Evolutionary conservation across 1,284 basidiomycete species (phyloP), one percentile per base, ranked within the genome.

Genomic region (Microbotryum violaceum): DNA sequence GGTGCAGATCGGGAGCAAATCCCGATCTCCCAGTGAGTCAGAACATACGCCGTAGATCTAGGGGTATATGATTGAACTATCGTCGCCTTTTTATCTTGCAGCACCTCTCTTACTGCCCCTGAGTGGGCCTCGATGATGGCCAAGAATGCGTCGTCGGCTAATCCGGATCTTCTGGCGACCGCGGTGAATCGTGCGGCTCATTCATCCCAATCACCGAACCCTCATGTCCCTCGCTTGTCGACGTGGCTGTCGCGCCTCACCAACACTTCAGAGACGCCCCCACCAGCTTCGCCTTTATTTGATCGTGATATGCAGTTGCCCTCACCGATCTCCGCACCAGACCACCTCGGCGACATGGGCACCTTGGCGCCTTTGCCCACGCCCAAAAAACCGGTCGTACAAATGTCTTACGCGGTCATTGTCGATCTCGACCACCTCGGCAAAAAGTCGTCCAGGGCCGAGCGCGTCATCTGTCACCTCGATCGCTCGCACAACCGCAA

Each of bases 401-500:
- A 62, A 7, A 72, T 96, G 68, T 91, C 87, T 71, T 87, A 92
- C 73, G 89, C 83, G 33, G 87, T 89, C 80, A 82, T 91, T 42
- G 85, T 93, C 64, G 91, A 94, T 70, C 82, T 91, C 49, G 91
- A 96, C 74, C 84, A 83, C 1, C 80, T 80, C 70, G 31, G 42
- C n/a, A 88, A 86, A 60, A 83, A 82, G 75, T 92, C 88, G 65
- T 86, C 90, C 72, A 85, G 91, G 69, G 87, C 90, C 1, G 91
- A 96, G 69, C 83, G 85, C 6, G 88, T 91, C 27, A 81, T 92
- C 46, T 79, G 94, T 33, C 91, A 96, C 72, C 85, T 91, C 73
- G 92, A 96, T 75, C 84, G 93, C 61, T 88, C 92, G 56, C 91
- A 96, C 75, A 94, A 94, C 72, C 87, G 89, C 0, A 82, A 81